Base-by-base conservation (phyloP, 805 yeast species). In the Candida argentea region DNA sequence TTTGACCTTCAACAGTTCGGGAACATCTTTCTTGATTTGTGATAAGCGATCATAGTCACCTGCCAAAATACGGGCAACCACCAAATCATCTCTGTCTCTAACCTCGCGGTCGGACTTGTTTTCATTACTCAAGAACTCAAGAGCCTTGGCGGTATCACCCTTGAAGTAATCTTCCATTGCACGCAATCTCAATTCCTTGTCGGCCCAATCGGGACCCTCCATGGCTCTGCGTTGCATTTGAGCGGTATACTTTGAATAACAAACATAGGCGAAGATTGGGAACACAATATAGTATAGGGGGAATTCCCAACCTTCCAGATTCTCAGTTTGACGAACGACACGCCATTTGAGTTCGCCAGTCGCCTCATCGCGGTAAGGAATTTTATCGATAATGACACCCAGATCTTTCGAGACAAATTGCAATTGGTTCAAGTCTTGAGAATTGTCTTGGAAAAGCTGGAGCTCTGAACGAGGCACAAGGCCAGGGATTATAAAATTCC, bases 251-350 rank as follows among this genome's bases (percentile, higher is more conserved):
- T 61, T 61, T 35, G 65, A 48, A 43, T 61, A 73, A 30, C 74
- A 61, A 25, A 80, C 55, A 38, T 74, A 60, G 27, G 72, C 58
- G 47, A 79, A 61, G 15, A 76, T 73, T 12, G 94, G 94, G 34
- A 83, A 68, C 39, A 78, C 79, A 31, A 76, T 60, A 52, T 69
- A 77, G 57, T 76, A 82, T 43, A 76, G 74, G 31, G 81, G 64
- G 38, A 64, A 62, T 50, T 84, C 94, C 94, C 94, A 83, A 27
- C 93, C 93, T 58, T 83, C 93, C 20, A 66, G 66, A 47, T 74
- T 75, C 43, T 70, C 74, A 30, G 76, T 71, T 48, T 74, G 85
- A 37, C 91, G 67, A 25, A 84, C 74, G 32, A 82, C 58, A 43
- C 73, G 69, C 93, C 91, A 83, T 44, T 75, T 73, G 43, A 82